Evolutionary conservation across 2,329 filamentous ascomycete species (phyloP).

Genomic region (Talaromyces islandicus): DNA sequence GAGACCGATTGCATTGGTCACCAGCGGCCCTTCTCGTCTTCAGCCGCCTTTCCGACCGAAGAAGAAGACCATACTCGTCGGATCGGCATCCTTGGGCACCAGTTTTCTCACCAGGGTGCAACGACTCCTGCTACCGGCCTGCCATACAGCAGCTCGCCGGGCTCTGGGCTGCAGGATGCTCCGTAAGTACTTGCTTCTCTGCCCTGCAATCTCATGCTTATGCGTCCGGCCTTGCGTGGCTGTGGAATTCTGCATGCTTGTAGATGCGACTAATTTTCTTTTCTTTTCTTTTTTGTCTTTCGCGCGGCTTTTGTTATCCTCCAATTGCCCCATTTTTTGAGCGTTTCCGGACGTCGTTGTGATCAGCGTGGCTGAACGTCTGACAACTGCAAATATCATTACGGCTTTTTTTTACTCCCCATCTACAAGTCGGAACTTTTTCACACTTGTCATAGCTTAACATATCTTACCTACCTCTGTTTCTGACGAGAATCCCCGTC

Average conservation of each 20-base stretch:
- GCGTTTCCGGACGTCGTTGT: background rate
- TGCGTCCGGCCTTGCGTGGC: background rate
- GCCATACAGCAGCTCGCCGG: slow-evolving; percentile 46
- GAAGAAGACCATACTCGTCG: slow-evolving; percentile 46
- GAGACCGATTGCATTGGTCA: slow-evolving; percentile 34
- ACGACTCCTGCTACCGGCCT: slow-evolving; percentile 41
- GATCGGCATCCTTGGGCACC: slow-evolving; percentile 44
- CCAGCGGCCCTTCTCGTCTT: slow-evolving; percentile 28
- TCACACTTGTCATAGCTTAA: background rate
- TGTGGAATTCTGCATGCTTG: background rate
- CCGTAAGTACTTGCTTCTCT: slow-evolving; percentile 43
- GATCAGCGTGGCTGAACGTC: background rate
- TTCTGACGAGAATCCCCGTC: background rate
- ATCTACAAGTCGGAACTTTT: background rate
- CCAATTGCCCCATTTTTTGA: background rate
- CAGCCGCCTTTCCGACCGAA: slow-evolving; percentile 30
- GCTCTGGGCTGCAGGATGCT: slow-evolving; percentile 46
- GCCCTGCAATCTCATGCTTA: background rate
- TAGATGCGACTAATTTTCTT: background rate
- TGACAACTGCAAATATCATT: background rate
- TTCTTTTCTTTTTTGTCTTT: background rate
- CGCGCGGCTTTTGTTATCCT: background rate
- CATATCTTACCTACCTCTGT: background rate
- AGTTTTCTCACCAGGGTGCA: slow-evolving; percentile 35
- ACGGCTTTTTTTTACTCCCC: background rate